These are phyloP conservation scores for Flueggea neowawraea DNA, from an alignment of 441 rosid genomes.

Conservation along the genomic window DNA sequence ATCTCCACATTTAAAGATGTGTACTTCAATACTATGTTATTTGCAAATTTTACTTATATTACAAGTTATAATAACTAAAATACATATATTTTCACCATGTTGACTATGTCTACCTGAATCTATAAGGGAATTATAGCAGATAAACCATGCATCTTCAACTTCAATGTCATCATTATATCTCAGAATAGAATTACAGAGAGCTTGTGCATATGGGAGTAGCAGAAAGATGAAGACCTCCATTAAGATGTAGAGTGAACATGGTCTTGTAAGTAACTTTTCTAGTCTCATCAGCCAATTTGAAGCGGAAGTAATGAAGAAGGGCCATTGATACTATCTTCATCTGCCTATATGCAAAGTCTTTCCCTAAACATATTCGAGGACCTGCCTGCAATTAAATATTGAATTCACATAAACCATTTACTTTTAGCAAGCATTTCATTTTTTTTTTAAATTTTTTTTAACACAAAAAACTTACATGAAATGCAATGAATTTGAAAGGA, in stretches of 20 bases:
- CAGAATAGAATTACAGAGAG: too few relatives aligned
- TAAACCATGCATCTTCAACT: too few relatives aligned
- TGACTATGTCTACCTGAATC: too few relatives aligned
- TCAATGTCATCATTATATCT: too few relatives aligned
- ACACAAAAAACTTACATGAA: constrained; percentile 39
- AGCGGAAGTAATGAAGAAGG: constrained; percentile 29
- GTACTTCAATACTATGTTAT: too few relatives aligned
- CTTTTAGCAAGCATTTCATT: too few relatives aligned
- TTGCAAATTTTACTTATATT: too few relatives aligned
- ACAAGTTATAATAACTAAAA: too few relatives aligned
- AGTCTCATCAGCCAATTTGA: constrained; percentile 26
- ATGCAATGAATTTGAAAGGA: constrained; percentile 69
- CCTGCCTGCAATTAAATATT: constrained; percentile 21
- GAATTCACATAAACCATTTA: not conserved
- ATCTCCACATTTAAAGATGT: too few relatives aligned
- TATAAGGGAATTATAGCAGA: too few relatives aligned
- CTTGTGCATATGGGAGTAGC: constrained; percentile 17
- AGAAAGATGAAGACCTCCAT: constrained; percentile 30
- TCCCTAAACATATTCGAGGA: constrained; percentile 37
- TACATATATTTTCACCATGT: too few relatives aligned
- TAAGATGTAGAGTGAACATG: constrained; percentile 44
- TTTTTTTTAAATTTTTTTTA: too few relatives aligned
- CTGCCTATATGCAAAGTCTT: constrained; percentile 41
- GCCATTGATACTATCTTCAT: constrained; percentile 34
- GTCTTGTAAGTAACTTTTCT: constrained; percentile 29